Evolutionary conservation across 2,329 filamentous ascomycete genomes (phyloP), one percentile per base, ranked within the genome.

Genomic region (Colletotrichum shisoi): DNA sequence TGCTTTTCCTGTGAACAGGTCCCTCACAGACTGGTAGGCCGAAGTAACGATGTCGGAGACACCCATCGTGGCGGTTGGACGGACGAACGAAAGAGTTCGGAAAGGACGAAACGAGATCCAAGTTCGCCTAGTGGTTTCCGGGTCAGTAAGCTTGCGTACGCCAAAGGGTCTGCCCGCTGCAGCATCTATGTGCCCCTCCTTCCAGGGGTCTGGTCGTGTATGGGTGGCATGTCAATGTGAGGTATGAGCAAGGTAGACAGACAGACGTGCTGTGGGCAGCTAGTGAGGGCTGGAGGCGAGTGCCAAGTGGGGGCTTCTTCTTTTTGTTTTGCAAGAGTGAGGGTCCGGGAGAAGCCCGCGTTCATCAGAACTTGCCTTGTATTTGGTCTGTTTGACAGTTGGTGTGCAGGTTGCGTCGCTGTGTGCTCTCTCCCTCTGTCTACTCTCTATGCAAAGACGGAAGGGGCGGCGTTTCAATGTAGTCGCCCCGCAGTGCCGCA

Each of bases 11-110:
- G 69, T 60, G 57, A 73, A 49, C 11, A 70, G 31, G 24, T 58
- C 68, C 42, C 58, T 70, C 52, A 74, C 63, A 37, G 72, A 71
- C 12, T 19, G 40, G 34, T 53, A 68, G 57, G 52, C 66, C 42
- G 61, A 64, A 21, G 42, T 56, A 59, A 56, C 49, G 53, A 57
- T 40, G 37, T 69, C 67, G 57, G 67, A 57, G 42, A 68, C 21
- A 53, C 62, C 62, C 66, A 68, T 68, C 24, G 40, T 45, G 52
- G 62, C 40, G 53, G 45, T 53, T 42, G 19, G 46, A 45, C 4
- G 45, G 56, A 54, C 37, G 27, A 39, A 27, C 24, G 15, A 15
- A 27, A n/a, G 46, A 51, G 31, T 34, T 9, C 7, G 31, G 31
- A 34, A 19, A 39, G 45, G 5, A 21, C 37, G 37, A 53, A 24